A percentile compares a stretch with the other conserved stretches of the same genome.
Conservation (phyloP, 2,329 filamentous ascomycete species). For the Colletotrichum viniferum region DNA sequence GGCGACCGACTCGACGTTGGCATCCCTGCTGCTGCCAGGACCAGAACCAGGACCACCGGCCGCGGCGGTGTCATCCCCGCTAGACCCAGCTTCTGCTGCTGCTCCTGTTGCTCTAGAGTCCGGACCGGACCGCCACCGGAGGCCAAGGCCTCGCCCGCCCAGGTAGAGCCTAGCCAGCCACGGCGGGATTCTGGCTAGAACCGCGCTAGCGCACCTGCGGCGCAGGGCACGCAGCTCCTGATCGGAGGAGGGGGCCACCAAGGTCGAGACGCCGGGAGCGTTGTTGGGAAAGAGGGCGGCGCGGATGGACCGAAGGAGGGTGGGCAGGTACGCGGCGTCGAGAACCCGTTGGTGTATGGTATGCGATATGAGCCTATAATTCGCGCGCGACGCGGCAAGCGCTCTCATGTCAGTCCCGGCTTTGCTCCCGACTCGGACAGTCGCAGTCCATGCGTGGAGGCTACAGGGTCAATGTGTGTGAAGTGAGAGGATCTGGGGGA, state of each 20-base stretch:
- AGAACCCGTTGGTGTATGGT: constrained; percentile 61
- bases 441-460: constrained; percentile 25
- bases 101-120: background rate
- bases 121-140: constrained; percentile 26
- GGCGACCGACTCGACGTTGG: constrained; percentile 27
- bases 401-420: constrained; percentile 16
- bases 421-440: constrained; percentile 9
- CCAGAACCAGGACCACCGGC: background rate
- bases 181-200: constrained; percentile 54
- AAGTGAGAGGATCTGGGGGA: constrained; percentile 17
- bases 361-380: constrained; percentile 61
- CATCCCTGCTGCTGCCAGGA: background rate
- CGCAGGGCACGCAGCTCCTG: constrained; percentile 66
- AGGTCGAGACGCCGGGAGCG: constrained; percentile 67
- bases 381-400: constrained; percentile 20
- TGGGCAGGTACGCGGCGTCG: constrained; percentile 67
- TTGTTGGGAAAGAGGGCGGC: constrained; percentile 87
- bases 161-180: constrained; percentile 56
- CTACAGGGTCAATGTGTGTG: constrained; percentile 21
- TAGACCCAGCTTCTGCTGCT: background rate
- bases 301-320: constrained; percentile 73
- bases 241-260: constrained; percentile 64
- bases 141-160: constrained; percentile 41
- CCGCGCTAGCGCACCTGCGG: constrained; percentile 67
- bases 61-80: background rate